These are phyloP conservation scores for Populus tremula DNA, from an alignment of 345 rosid genomes.

Conservation along the genomic window DNA sequence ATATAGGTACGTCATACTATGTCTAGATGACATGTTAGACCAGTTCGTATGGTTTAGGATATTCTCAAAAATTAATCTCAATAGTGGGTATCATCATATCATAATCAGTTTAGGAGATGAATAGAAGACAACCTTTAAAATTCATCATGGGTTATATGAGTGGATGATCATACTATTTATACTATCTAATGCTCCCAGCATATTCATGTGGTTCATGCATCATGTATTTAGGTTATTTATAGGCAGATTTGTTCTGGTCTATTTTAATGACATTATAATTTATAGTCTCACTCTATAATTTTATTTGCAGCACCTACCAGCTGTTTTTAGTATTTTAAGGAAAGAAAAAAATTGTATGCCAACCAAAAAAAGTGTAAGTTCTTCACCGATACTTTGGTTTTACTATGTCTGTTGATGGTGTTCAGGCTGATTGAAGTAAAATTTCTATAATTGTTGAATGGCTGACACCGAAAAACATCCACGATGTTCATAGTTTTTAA, in stretches of 20 bases:
- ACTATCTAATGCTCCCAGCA: neutral
- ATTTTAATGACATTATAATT: no score
- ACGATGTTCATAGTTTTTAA: neutral
- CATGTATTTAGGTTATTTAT: neutral
- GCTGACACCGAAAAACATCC: rapidly evolving
- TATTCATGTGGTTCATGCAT: no score
- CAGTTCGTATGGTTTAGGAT: no score
- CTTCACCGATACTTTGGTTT: neutral
- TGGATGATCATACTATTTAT: no score
- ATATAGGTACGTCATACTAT: no score
- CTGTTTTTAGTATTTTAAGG: no score
- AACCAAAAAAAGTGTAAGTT: neutral
- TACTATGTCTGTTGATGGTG: no score
- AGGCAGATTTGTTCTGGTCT: rapidly evolving
- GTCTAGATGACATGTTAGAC: no score
- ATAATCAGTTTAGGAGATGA: neutral
- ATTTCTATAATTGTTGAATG: no score
- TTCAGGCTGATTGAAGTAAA: neutral
- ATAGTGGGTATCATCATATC: neutral
- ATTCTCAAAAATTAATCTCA: no score
- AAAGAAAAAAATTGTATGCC: rapidly evolving
- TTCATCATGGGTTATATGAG: neutral
- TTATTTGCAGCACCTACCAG: neutral
- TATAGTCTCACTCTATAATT: rapidly evolving
- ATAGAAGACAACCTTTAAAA: no score